phyloP scores from a whole-genome alignment of 129 eudicot species.

The Ambrosia artemisiifolia region DNA sequence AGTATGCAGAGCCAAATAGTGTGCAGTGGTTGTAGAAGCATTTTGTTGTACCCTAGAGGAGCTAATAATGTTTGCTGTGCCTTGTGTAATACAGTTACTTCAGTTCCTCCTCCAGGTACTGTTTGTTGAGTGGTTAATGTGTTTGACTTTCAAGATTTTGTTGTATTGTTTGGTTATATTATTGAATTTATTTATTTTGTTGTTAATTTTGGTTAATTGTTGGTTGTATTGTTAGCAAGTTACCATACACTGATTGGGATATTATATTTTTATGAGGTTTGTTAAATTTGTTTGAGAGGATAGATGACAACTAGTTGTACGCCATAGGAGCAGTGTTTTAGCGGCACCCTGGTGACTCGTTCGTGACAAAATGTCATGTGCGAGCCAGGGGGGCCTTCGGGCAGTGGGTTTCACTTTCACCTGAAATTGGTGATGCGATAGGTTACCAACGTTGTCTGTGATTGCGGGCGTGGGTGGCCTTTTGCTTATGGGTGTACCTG shows the following conservation, averaged over 20 bases:
- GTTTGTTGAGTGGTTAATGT: background rate
- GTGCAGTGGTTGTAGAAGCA: constrained; percentile 79
- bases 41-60: constrained; percentile 78
- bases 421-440: too few relatives aligned
- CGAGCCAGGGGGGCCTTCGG: too few relatives aligned
- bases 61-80: constrained; percentile 82
- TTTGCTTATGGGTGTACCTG: too few relatives aligned
- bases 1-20: constrained; percentile 80
- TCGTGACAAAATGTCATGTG: too few relatives aligned
- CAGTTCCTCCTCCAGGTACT: constrained; percentile 71
- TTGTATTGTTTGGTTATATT: constrained; percentile 33
- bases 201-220: background rate
- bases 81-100: constrained; percentile 59
- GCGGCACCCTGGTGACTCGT: too few relatives aligned
- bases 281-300: background rate
- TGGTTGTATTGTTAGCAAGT: constrained; percentile 9
- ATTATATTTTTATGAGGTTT: background rate
- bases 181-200: constrained; percentile 36
- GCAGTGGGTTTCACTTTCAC: too few relatives aligned
- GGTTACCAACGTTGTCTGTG: too few relatives aligned
- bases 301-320: background rate
- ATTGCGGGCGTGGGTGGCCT: too few relatives aligned
- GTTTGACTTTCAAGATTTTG: background rate
- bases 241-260: background rate
- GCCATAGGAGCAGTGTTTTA: too few relatives aligned